phyloP scores from a whole-genome alignment of 495 filamentous ascomycete species.

The Talaromyces liani region DNA sequence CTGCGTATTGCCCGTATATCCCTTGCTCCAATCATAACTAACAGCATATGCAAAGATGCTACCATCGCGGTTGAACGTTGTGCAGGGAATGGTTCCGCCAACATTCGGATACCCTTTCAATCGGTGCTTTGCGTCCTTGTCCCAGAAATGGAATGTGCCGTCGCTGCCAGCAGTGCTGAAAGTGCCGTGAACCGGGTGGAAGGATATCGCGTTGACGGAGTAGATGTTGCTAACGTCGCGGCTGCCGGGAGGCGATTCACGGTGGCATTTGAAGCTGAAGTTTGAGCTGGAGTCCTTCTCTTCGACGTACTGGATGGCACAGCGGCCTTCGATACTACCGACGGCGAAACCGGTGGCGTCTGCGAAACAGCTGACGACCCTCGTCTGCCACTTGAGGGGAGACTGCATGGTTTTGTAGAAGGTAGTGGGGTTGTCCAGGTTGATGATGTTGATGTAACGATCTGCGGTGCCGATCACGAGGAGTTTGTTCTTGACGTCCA shows the following conservation, averaged over 20 bases:
- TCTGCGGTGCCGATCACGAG: slow-evolving; percentile 83
- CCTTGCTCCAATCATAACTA: slow-evolving; percentile 94
- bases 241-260: slow-evolving; percentile 57
- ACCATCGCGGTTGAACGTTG: slow-evolving; percentile 68
- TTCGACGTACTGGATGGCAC: slow-evolving; percentile 81
- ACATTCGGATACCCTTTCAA: slow-evolving; percentile 84
- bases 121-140: slow-evolving; percentile 80
- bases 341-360: slow-evolving; percentile 81
- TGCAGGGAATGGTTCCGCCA: slow-evolving; percentile 71
- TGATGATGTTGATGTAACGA: slow-evolving; percentile 79
- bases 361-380: slow-evolving; percentile 75
- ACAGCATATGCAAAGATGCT: slow-evolving; percentile 84
- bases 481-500: slow-evolving; percentile 73
- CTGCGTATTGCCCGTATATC: slow-evolving; percentile 64
- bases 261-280: slow-evolving; percentile 93
- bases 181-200: slow-evolving; percentile 80
- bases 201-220: slow-evolving; percentile 81
- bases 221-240: slow-evolving; percentile 72
- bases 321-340: slow-evolving; percentile 83
- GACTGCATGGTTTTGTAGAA: slow-evolving; percentile 80
- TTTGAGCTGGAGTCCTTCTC: slow-evolving; percentile 77
- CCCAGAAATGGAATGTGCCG: slow-evolving; percentile 87
- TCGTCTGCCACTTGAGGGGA: slow-evolving; percentile 83
- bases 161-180: slow-evolving; percentile 87
- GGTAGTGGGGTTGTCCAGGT: slow-evolving; percentile 66